Base-by-base conservation (phyloP, 129 eudicot species). In the Flaveria trinervia region DNA sequence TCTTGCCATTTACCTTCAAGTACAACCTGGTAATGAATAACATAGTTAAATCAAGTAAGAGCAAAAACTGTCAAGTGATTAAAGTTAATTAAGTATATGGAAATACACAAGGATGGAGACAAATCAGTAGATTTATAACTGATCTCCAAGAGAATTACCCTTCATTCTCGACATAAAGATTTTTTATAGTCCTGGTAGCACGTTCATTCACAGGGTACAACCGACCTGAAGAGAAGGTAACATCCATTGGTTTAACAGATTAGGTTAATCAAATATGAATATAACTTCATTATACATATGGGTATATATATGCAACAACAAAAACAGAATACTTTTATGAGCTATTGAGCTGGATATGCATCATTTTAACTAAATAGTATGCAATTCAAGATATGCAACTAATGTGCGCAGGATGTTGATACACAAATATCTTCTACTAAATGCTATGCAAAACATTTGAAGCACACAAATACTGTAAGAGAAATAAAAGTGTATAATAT, bases 1-100 rank as follows among this genome's bases (percentile, higher is more conserved):
- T 89, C 89, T 82, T 85, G 76, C 97, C 99, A 94, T 65, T 78
- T 82, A 71, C 99, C 97, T 86, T 94, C 99, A 75, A 94, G 89
- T 78, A 91, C 97, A 80, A 94, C 92, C 99, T 94, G 84, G 71
- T 69, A 78, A 83, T 52, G 71, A 50, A 55, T 64, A 55, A 80
- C 55, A 70, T 33, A 23, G 71, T 9, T 14, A 70, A 4, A 77
- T 70, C 50, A 16, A 16, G 14, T 62, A 13, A 62, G 50, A 68
- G 11, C 33, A 77, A 62, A 39, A 25, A 81, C 23, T 48, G 54
- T 68, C 39, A 61, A 59, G 52, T 69, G 14, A 11, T 17, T 11
- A 57, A 56, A 15, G 25, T 43, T 8, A 59, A 28, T 49, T 78
- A 46, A 28, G 59, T 50, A 57, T 11, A 77, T 68, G 28, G 17